Base-by-base conservation (phyloP, 1,284 basidiomycete species). In the Porodaedalea pini region DNA sequence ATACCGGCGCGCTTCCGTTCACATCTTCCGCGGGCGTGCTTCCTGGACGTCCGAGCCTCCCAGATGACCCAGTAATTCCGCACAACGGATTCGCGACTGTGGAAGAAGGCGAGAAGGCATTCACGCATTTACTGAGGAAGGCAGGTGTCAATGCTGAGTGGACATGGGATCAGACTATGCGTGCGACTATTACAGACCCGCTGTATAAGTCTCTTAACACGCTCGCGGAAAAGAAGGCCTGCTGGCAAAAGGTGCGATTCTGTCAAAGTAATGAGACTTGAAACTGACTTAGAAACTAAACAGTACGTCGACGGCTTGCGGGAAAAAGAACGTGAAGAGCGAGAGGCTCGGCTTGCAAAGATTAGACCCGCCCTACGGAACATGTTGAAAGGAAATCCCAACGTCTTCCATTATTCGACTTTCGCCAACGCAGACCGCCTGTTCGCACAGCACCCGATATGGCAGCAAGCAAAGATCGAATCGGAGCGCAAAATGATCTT, bases 111-210 rank as follows among this genome's bases (percentile, higher is more conserved):
- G 94, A 98, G 72, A 89, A 90, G 64, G 96, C 95, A 2, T 99
- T 99, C 71, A 85, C 87, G 63, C 88, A 90, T 72, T 78, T 99
- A 53, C 75, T 99, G 62, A 83, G 86, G 65, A 90, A 92, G 69
- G 90, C 92, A 51, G 90, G 91, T 21, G 88, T 99, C 49, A 91
- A 94, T 73, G 85, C 90, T 48, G 86, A 81, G 63, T 98, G 92
- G 91, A 95, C 93, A 19, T 99, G 97, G 97, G 97, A 99, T 71
- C 86, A 92, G 73, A 94, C 95, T 48, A 97, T 99, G 90, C 84
- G 96, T 66, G 89, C 90, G 65, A 94, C 97, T 71, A 95, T 99
- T 73, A 98, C 94, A 64, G 96, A 99, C 75, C 95, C 97, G 37
- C 75, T 98, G 63, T 99, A 98, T 77, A 97, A 95, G 75, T 90